Conservation (phyloP, 1,284 basidiomycete species). For the Tremellales sp. region DNA sequence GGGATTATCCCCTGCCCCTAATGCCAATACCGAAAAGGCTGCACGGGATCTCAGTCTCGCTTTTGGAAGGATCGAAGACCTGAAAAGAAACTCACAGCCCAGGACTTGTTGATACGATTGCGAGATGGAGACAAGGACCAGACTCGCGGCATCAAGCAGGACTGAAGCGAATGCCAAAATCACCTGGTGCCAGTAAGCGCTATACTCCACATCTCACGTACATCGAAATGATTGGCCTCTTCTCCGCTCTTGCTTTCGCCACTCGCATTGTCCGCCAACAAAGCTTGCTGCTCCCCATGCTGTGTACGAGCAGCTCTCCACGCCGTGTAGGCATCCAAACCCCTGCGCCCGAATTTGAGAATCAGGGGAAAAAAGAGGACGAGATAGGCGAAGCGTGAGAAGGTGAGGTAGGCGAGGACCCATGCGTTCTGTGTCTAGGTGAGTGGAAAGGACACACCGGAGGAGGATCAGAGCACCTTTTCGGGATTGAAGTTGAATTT, state of each 20-base stretch:
- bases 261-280: constrained; percentile 10
- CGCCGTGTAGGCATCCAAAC: constrained; percentile 15
- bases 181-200: constrained; percentile 13
- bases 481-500: constrained; percentile 36
- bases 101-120: constrained; percentile 26
- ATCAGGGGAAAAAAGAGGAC: constrained; percentile 34
- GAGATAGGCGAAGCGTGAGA: constrained; percentile 29
- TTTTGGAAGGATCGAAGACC: background rate
- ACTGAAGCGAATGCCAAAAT: constrained; percentile 30
- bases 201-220: constrained; percentile 11
- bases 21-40: constrained; percentile 29
- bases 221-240: constrained; percentile 39
- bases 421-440: constrained; percentile 26
- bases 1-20: constrained; percentile 34
- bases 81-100: constrained; percentile 9
- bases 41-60: background rate
- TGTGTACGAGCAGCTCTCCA: background rate
- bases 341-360: constrained; percentile 24
- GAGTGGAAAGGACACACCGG: too few species aligned
- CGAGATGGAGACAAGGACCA: constrained; percentile 28
- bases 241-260: constrained; percentile 13
- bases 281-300: constrained; percentile 13
- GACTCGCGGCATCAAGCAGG: constrained; percentile 22
- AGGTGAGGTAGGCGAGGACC: constrained; percentile 36
- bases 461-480: constrained; percentile 16